phyloP scores from a whole-genome alignment of 2,329 filamentous ascomycete genomes.

The Sphaerulina populicola region DNA sequence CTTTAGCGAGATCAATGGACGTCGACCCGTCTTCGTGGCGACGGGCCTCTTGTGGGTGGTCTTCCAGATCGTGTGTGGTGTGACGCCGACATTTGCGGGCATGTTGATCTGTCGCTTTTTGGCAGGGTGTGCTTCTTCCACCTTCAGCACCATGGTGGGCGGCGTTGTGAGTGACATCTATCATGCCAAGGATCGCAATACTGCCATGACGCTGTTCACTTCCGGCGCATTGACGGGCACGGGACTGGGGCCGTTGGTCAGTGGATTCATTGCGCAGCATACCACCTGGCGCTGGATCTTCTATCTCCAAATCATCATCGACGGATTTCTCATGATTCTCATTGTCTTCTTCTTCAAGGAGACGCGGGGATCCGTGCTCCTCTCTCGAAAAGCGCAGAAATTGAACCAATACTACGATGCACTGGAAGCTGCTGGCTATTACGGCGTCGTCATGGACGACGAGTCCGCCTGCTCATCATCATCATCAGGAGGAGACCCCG shows the following conservation, averaged over 20 bases:
- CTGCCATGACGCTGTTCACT: conserved; percentile 84
- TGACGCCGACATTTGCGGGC: conserved; percentile 60
- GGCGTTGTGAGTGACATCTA: conserved; percentile 85
- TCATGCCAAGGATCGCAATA: conserved; percentile 68
- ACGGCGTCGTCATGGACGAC: conserved; percentile 44
- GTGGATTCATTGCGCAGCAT: conserved; percentile 59
- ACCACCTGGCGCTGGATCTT: conserved; percentile 79
- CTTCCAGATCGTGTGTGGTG: conserved; percentile 64
- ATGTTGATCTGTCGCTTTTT: conserved; percentile 71
- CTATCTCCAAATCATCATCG: conserved; percentile 70
- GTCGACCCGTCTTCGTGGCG: conserved; percentile 69
- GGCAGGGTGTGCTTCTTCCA: conserved; percentile 65
- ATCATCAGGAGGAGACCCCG: conserved; percentile 16
- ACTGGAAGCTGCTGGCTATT: conserved; percentile 57
- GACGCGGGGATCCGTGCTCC: conserved; percentile 69
- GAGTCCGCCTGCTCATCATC: conserved; percentile 13
- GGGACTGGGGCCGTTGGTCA: conserved; percentile 65
- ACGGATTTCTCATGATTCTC: conserved; percentile 54
- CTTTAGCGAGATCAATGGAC: conserved; percentile 72
- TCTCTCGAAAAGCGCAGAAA: conserved; percentile 63
- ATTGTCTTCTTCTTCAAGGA: conserved; percentile 69
- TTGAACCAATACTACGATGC: conserved; percentile 73
- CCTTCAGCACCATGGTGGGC: conserved; percentile 84
- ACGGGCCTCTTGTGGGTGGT: conserved; percentile 64
- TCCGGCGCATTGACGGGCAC: conserved; percentile 70